Conservation (phyloP, 164 flowering plant genomes). For the Amborella trichopoda region DNA sequence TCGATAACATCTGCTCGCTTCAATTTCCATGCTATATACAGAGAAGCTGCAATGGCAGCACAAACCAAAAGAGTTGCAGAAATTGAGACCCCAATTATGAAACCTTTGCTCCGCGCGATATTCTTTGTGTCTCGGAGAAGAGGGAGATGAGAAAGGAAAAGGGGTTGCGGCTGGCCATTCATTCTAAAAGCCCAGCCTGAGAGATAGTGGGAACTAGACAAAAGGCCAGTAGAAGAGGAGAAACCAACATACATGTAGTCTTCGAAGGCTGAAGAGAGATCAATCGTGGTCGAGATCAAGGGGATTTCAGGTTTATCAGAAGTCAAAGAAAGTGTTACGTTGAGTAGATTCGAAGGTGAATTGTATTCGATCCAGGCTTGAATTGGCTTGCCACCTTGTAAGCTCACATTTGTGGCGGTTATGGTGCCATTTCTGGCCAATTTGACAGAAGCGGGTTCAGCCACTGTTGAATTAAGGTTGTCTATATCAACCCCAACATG, state of each 20-base stretch:
- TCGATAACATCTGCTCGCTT: conserved; percentile 33
- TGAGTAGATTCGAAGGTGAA: conserved; percentile 17
- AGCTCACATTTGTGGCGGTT: conserved; percentile 13
- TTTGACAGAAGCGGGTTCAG: conserved; percentile 17
- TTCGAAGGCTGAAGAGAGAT: conserved; percentile 32
- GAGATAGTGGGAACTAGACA: conserved; percentile 46
- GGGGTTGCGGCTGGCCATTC: conserved; percentile 24
- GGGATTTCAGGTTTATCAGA: conserved; percentile 37
- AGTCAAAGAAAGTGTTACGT: conserved; percentile 21
- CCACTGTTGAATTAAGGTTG: conserved; percentile 24
- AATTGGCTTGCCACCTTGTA: conserved; percentile 29
- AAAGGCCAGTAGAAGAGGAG: conserved; percentile 52
- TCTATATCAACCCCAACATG: conserved; percentile 51
- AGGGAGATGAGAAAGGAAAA: conserved; percentile 33
- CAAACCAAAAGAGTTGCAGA: background rate
- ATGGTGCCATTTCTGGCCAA: conserved; percentile 5
- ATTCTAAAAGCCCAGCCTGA: conserved; percentile 54
- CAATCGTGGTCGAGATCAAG: conserved; percentile 21
- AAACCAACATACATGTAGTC: conserved; percentile 50
- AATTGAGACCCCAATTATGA: background rate
- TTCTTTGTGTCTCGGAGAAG: conserved; percentile 24
- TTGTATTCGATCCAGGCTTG: conserved; percentile 58
- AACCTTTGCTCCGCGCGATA: conserved; percentile 5
- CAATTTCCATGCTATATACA: conserved; percentile 11
- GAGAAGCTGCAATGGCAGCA: background rate